A percentile compares a stretch with the other conserved stretches of the same genome.
Evolutionary conservation across 345 rosid species (phyloP).

Genomic region (Physaria fendleri): DNA sequence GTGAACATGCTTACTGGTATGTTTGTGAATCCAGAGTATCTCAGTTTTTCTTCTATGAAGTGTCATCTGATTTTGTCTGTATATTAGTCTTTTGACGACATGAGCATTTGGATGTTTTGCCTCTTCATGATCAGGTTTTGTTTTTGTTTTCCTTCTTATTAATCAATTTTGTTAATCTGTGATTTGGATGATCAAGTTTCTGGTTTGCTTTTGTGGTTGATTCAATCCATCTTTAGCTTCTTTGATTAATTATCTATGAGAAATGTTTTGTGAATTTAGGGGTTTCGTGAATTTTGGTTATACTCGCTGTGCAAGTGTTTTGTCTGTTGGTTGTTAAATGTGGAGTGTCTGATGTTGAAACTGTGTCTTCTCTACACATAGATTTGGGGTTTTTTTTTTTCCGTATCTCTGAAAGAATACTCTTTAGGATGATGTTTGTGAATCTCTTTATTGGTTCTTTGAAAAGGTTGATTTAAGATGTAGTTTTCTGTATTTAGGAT

Average conservation of each 20-base stretch:
- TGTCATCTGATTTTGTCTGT: neutral
- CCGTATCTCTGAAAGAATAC: neutral
- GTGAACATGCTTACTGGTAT: slow-evolving; percentile 98
- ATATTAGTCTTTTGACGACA: neutral
- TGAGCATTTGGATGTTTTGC: slow-evolving; percentile 23
- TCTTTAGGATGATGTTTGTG: neutral
- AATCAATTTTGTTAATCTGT: neutral
- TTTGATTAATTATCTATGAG: neutral
- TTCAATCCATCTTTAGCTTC: neutral
- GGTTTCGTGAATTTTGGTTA: neutral
- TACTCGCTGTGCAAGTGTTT: neutral
- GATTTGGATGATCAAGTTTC: neutral
- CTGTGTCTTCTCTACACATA: neutral
- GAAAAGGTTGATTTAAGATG: neutral
- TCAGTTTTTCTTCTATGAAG: neutral
- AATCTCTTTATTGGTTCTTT: neutral
- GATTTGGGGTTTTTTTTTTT: neutral
- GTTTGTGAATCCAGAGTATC: slow-evolving; percentile 17
- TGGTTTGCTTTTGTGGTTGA: neutral
- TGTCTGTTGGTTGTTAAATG: neutral
- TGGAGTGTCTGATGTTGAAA: neutral
- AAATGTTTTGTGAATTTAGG: neutral
- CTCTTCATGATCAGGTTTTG: slow-evolving; percentile 27
- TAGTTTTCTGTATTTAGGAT: slow-evolving; percentile 31
- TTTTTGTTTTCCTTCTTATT: neutral